phyloP scores from a whole-genome alignment of 805 yeast genomes.

The Teunomyces panamensis region DNA sequence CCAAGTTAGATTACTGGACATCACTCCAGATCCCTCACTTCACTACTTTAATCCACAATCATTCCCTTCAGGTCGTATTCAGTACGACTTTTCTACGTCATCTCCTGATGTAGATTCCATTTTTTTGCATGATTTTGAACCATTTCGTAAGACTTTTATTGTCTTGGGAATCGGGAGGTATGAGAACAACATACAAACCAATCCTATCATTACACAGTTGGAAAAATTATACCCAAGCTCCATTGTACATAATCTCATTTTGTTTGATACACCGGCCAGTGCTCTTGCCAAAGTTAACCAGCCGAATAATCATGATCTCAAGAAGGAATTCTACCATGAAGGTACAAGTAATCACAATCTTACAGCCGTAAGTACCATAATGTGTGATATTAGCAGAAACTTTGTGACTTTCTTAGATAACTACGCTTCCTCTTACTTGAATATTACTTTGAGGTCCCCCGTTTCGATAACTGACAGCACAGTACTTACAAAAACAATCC shows the following conservation, averaged over 20 bases:
- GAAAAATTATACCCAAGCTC: constrained; percentile 48
- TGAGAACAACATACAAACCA: constrained; percentile 8
- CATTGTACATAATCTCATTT: constrained; percentile 51
- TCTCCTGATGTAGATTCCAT: constrained; percentile 54
- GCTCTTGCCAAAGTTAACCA: constrained; percentile 4
- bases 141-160: constrained; percentile 73
- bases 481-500: constrained; percentile 34
- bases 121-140: constrained; percentile 84
- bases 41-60: constrained; percentile 76
- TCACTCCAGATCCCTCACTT: constrained; percentile 54
- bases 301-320: constrained; percentile 14
- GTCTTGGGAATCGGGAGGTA: constrained; percentile 47
- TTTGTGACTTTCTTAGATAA: constrained; percentile 63
- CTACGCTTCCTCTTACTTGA: constrained; percentile 70
- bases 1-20: constrained; percentile 73
- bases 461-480: constrained; percentile 55
- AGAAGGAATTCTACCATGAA: constrained; percentile 21
- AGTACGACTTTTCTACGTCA: constrained; percentile 52
- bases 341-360: constrained; percentile 23
- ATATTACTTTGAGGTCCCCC: constrained; percentile 82
- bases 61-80: constrained; percentile 72
- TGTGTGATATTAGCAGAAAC: constrained; percentile 69
- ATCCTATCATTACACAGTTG: constrained; percentile 32
- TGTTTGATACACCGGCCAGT: constrained; percentile 48
- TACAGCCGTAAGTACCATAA: constrained; percentile 51